A percentile compares a stretch with the other conserved stretches of the same genome.
Conservation (phyloP, 768 basidiomycete genomes). For the Daedalea quercina region DNA sequence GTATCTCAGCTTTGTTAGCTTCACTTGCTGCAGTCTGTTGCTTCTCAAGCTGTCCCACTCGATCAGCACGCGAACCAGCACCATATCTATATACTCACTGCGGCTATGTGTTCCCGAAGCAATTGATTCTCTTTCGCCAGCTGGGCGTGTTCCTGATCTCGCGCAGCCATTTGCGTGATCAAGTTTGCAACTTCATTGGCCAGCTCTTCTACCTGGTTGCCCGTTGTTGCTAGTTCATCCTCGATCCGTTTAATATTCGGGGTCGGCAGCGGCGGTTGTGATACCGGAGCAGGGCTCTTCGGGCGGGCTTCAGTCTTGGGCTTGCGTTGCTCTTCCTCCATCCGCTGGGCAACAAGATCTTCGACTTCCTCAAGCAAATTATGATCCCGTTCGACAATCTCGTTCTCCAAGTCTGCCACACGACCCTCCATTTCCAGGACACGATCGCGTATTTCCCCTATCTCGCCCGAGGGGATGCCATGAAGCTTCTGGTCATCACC, state of each 20-base stretch:
- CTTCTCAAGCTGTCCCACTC: conserved; percentile 7
- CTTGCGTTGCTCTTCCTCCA: conserved; percentile 4
- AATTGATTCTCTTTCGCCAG: conserved; percentile 16
- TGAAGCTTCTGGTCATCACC: neutral
- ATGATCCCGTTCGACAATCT: conserved; percentile 27
- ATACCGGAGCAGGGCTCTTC: neutral
- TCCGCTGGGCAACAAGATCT: conserved; percentile 1
- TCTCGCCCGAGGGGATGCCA: conserved; percentile 12
- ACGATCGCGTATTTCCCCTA: conserved; percentile 24
- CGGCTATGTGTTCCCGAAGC: conserved; percentile 9
- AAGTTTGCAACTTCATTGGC: neutral
- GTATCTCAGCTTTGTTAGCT: conserved; percentile 10
- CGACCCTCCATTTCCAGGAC: conserved; percentile 22
- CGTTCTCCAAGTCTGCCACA: conserved; percentile 29
- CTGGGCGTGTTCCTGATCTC: conserved; percentile 1
- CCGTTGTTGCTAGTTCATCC: neutral
- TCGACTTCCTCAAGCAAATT: conserved; percentile 15
- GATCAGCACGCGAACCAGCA: neutral
- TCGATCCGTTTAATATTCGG: conserved; percentile 1
- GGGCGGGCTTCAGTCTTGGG: conserved; percentile 1
- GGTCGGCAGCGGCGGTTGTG: neutral
- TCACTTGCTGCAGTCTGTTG: conserved; percentile 1
- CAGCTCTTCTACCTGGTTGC: neutral
- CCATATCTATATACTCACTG: conserved; percentile 14
- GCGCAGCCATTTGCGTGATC: neutral